Evolutionary conservation across 1,284 basidiomycete species (phyloP), one percentile per base, ranked within the genome.

Genomic region (Ceratobasidium theobromae): DNA sequence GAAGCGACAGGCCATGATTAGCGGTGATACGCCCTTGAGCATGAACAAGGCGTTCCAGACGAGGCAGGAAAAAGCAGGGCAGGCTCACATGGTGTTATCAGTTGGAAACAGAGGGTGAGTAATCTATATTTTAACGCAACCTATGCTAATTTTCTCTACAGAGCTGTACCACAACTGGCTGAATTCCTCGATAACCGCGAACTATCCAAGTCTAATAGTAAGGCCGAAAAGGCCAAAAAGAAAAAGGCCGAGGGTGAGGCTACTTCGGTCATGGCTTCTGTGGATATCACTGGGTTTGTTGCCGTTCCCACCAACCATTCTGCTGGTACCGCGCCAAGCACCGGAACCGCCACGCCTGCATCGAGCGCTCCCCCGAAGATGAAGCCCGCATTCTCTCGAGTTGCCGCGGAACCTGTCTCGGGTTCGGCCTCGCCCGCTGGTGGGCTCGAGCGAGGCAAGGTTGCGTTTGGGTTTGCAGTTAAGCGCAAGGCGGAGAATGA

Each of bases 31-130:
- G 6, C 93, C 95, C 2, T 78, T 93, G 53, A 94, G 91, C 73
- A 96, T 96, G 89, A 93, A 87, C 70, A 84, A 83, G 69, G 94
- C 93, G 14, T 98, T 98, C 79, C 86, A 94, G 73, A 84, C 88
- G 64, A 81, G 95, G 65, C 93, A 96, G 75, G 88, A 94, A 76
- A 93, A 92, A 79, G 87, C 90, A 11, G 95, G 95, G 1, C 91
- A 95, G 74, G 94, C 95, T 8, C 93, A 95, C 75, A 97, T 98
- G 77, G 89, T 97, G 6, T 76, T 98, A 67, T 93, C 91, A 0
- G 92, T 95, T 28, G 95, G 95, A 69, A 97, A 95, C 77, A 85
- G 91, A 82, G 91, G 91, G 88, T 93, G 75, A 53, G 88, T 81
- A 66, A 23, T 55, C 53, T 9, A 35, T 38, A 3, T 18, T 49